Evolutionary conservation across 176 grass and related monocot species (phyloP), one percentile per base, ranked within the genome.

Genomic region (Musa troglodytarum): DNA sequence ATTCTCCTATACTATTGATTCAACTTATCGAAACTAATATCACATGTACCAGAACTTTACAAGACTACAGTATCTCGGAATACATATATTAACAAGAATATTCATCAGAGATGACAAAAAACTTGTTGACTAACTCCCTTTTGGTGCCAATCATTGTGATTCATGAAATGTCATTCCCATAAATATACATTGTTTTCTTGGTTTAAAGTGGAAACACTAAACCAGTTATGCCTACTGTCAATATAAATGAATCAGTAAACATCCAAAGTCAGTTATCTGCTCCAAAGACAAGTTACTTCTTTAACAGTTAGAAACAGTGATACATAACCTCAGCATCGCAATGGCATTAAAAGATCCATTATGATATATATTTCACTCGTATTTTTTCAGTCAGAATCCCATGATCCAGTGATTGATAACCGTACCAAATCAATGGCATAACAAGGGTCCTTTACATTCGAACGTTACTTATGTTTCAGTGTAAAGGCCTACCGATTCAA

Each of bases 401-500:
- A 24, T 43, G 25, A 21, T 70, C 11, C 34, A 1, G 49, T 19
- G 26, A 56, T 17, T 29, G 72, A 1, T 74, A 15, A 43, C 26
- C 24, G 19, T 56, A 65, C 19, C 10, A 25, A 77, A 14, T 65
- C 20, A n/a, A 59, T 49, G 25, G 43, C 12, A 17, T 14, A 65
- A 29, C n/a, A 26, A 77, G 2, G 21, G 19, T 70, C 1, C 43
- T 28, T 12, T 55, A 29, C 28, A 12, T 53, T 74, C 53, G 58
- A 24, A 56, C 6, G 55, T 50, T 29, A 17, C 34, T 34, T 43
- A 26, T 9, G 24, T 28, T 17, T 17, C 28, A 74, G 23, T 29
- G 24, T 28, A 26, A 5, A 28, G 1, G 77, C 89, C 86, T 88
- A 96, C 93, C 70, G 93, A 96, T 79, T 96, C 89, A 20, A 96